These are phyloP conservation scores for Penicillium palitans DNA, from an alignment of 2,329 filamentous ascomycete genomes.

Conservation along the genomic window DNA sequence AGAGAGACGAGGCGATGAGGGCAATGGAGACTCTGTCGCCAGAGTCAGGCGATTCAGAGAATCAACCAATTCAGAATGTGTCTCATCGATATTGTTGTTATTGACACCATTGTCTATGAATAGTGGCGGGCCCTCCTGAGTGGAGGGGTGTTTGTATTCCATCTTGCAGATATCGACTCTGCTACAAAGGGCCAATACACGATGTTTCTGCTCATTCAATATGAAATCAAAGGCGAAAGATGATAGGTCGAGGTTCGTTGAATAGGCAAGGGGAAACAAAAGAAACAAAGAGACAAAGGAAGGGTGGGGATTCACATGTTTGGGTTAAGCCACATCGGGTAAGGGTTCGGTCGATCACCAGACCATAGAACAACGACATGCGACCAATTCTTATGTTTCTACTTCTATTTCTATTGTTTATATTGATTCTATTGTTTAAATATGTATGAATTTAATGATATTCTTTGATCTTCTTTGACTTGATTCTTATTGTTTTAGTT, in stretches of 20 bases:
- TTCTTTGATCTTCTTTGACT: not conserved
- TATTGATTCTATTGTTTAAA: not conserved
- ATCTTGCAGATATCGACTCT: slow-evolving; percentile 27
- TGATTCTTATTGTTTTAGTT: not conserved
- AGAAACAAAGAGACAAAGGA: slow-evolving; percentile 9
- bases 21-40: slow-evolving; percentile 24
- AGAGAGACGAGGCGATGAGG: slow-evolving; percentile 28
- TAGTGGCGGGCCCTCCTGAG: slow-evolving; percentile 24
- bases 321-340: slow-evolving; percentile 16
- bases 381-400: not conserved
- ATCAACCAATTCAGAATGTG: slow-evolving; percentile 23
- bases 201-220: not conserved
- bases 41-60: slow-evolving; percentile 33
- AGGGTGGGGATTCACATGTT: slow-evolving; percentile 16
- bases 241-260: not conserved
- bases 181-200: not conserved
- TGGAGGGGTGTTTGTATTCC: slow-evolving; percentile 29
- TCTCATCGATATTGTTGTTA: slow-evolving; percentile 18
- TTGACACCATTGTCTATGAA: slow-evolving; percentile 21
- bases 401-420: not conserved
- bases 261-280: slow-evolving; percentile 7
- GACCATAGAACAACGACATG: slow-evolving; percentile 14
- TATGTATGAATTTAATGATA: not conserved
- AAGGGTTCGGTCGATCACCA: slow-evolving; percentile 22
- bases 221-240: not conserved